Conservation (phyloP, 257 asterid genomes). For the Primulina tabacum region DNA sequence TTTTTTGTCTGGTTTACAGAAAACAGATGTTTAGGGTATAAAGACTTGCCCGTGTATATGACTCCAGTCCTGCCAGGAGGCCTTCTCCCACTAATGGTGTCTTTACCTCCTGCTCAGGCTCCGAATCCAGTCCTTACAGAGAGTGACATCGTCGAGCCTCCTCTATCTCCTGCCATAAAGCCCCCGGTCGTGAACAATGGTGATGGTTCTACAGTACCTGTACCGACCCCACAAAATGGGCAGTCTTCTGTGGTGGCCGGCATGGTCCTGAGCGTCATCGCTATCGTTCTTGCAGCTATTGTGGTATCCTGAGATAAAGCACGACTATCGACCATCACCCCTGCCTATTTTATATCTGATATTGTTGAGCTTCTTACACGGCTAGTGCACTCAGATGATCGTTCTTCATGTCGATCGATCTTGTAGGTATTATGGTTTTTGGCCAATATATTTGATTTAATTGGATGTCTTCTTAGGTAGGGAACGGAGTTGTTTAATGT, state of each 20-base stretch:
- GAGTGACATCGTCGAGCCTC: slow-evolving; percentile 54
- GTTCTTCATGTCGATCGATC: not conserved
- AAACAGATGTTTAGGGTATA: slow-evolving; percentile 68
- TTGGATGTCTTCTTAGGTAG: not conserved
- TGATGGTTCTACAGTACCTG: slow-evolving; percentile 35
- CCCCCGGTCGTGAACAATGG: slow-evolving; percentile 23
- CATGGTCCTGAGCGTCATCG: slow-evolving; percentile 36
- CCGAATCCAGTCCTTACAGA: slow-evolving; percentile 63
- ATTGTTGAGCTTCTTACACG: not conserved
- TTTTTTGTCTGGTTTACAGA: slow-evolving; percentile 38
- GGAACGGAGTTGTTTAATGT: not conserved
- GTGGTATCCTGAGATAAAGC: slow-evolving; percentile 28
- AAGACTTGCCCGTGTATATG: slow-evolving; percentile 50
- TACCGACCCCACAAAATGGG: slow-evolving; percentile 47
- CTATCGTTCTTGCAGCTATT: slow-evolving; percentile 43
- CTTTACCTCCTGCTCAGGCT: slow-evolving; percentile 72
- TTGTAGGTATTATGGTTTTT: not conserved
- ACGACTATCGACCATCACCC: not conserved
- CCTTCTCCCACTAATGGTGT: slow-evolving; percentile 40
- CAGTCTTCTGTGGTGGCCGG: slow-evolving; percentile 45
- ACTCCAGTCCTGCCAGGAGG: slow-evolving; percentile 48
- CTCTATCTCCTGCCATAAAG: slow-evolving; percentile 57
- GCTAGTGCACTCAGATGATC: not conserved
- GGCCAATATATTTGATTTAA: not conserved
- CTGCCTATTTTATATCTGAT: slow-evolving; percentile 19